Base-by-base conservation (phyloP, 2,329 filamentous ascomycete genomes). In the Verticillium dahliae region DNA sequence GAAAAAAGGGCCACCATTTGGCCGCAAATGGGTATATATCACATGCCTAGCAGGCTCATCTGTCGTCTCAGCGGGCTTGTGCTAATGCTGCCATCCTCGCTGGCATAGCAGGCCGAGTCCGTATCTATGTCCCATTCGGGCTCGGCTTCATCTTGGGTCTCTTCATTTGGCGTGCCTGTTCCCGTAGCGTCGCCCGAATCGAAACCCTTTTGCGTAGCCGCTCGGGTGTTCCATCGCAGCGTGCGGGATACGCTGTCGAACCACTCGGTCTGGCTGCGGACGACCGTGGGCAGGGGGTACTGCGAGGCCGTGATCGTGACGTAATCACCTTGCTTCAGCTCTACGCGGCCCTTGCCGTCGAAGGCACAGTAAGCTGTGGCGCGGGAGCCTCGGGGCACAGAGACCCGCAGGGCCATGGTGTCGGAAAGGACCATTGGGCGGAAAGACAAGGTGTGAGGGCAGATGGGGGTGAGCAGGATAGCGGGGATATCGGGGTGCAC, bases 361-460 rank as follows among this genome's bases (percentile, higher is more conserved):
- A 99, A 99, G 50, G 92, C 92, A 73, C 94, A 97, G 80, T 97
- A 97, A 1, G 95, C 95, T 0, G 92, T 97, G 15, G 93, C 94
- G 56, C 95, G 90, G 45, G 91, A 96, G 70, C 89, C 87, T 65
- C 84, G 83, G 0, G 95, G 95, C 13, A 99, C 88, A 5, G 90
- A 90, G 59, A 99, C 91, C 58, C 93, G 91, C 63, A 99, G 85
- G 15, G 93, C 88, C 82, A 97, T 91, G 61, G 91, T 95, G 77
- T 99, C 95, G 57, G 92, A 96, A 57, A 99, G 86, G 7, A 99
- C 90, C 95, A 99, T 98, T 38, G 95, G 95, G 10, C 95, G 87
- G 85, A 99, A 99, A 14, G 92, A 97, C 15, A 99, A 83, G 0
- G 94, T 98, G 73, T 99, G 95, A 9, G 95, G 95, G 76, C 95